A percentile compares a stretch with the other conserved stretches of the same genome.
phyloP scores from a whole-genome alignment of 2,329 filamentous ascomycete species.

The Corniculantispora saksenae region DNA sequence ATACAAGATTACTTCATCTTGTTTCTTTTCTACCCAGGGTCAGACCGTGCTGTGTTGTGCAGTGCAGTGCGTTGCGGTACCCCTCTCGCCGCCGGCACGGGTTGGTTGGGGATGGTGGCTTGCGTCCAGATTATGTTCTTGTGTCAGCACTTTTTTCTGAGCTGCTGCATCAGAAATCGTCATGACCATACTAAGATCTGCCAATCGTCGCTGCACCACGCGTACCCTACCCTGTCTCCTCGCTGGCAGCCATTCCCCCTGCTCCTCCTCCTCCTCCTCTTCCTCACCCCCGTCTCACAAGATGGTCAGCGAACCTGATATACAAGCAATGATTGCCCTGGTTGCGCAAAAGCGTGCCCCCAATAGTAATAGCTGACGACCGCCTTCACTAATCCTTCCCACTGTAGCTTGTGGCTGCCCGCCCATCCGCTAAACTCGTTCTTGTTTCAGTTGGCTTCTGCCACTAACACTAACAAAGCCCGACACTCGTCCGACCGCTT shows the following conservation, averaged over 20 bases:
- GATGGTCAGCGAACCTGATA: slow-evolving; percentile 4
- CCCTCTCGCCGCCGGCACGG: no score
- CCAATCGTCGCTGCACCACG: slow-evolving; percentile 7
- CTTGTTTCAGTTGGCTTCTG: slow-evolving; percentile 3
- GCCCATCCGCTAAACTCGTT: slow-evolving; percentile 2
- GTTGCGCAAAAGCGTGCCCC: not conserved
- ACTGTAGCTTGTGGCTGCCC: slow-evolving; percentile 1
- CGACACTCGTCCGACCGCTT: not conserved
- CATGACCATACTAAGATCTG: slow-evolving; percentile 12
- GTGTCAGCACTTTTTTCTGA: slow-evolving; percentile 14
- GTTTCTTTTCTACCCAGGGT: no score
- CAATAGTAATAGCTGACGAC: not conserved
- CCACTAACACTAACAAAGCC: not conserved
- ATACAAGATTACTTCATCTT: not conserved
- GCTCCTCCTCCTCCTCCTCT: no score
- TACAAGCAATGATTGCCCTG: not conserved
- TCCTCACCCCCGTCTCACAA: not conserved
- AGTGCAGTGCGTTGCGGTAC: no score
- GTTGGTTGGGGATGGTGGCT: not conserved
- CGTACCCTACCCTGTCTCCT: not conserved
- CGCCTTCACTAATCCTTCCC: not conserved
- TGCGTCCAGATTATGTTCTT: not conserved
- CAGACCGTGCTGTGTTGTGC: no score
- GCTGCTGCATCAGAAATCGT: slow-evolving; percentile 7
- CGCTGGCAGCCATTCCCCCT: not conserved